Percentiles rank a stretch among this genome's conserved stretches.
Evolutionary conservation across 2,329 filamentous ascomycete species (phyloP).

Genomic region (Xylaria sp.): DNA sequence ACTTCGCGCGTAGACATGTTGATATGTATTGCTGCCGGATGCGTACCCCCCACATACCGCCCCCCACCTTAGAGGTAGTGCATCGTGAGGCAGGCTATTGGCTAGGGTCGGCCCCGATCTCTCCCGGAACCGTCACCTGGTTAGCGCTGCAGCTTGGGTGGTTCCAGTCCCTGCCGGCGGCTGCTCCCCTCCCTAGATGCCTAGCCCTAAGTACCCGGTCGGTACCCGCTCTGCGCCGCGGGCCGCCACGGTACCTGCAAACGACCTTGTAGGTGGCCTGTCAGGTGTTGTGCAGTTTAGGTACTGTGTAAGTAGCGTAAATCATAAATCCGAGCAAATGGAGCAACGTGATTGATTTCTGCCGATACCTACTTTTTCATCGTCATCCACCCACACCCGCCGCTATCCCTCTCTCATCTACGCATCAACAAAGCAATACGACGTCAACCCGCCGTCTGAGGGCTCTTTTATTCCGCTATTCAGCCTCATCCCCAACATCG

Average conservation of each 20-base stretch:
- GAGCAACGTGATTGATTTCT: conserved; percentile 31
- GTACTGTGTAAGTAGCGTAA: background rate
- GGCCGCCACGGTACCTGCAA: background rate
- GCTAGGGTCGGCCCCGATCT: conserved; percentile 23
- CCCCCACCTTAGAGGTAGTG: conserved; percentile 5
- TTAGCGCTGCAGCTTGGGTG: conserved; percentile 28
- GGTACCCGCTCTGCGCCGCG: background rate
- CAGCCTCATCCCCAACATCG: conserved; percentile 15
- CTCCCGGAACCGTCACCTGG: conserved; percentile 29
- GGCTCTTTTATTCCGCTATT: conserved; percentile 6
- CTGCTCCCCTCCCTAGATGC: background rate
- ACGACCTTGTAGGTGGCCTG: background rate
- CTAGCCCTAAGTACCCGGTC: background rate
- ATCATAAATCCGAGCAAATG: conserved; percentile 9
- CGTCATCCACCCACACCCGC: conserved; percentile 34
- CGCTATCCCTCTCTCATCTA: conserved; percentile 25
- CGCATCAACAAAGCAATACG: conserved; percentile 24
- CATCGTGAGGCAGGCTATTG: conserved; percentile 20
- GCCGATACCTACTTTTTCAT: conserved; percentile 29
- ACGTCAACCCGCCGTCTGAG: conserved; percentile 17
- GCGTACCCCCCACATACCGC: conserved; percentile 8
- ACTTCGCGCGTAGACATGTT: no score
- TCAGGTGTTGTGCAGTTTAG: conserved; percentile 4
- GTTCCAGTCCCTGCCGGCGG: conserved; percentile 16
- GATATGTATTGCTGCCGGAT: conserved; percentile 9